Evolutionary conservation across 116 monocot species (phyloP).

Genomic region (Cymodocea nodosa): DNA sequence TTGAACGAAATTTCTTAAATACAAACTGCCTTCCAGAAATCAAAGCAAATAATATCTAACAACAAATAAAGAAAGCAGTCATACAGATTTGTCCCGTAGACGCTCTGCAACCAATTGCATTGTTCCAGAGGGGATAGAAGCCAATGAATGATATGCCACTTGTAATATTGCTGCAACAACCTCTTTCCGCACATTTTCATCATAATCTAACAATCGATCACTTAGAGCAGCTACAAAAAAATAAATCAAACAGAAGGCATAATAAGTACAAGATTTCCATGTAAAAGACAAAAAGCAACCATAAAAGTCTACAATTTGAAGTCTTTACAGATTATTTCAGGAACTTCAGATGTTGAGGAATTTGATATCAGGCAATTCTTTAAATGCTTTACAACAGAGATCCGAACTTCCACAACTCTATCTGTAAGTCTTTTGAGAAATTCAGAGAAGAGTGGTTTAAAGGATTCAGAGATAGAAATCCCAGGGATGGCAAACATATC

Average conservation of each 20-base stretch:
- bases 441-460: slow-evolving; percentile 77
- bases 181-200: slow-evolving; percentile 88
- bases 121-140: slow-evolving; percentile 48
- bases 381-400: slow-evolving; percentile 70
- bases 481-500: slow-evolving; percentile 71
- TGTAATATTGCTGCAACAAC: slow-evolving; percentile 79
- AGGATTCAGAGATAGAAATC: slow-evolving; percentile 48
- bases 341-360: slow-evolving; percentile 61
- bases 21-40: slow-evolving; percentile 3
- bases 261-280: slow-evolving; percentile 6
- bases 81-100: slow-evolving; percentile 94
- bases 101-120: slow-evolving; percentile 64
- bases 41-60: not conserved
- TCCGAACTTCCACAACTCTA: slow-evolving; percentile 68
- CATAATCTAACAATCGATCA: slow-evolving; percentile 83
- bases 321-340: slow-evolving; percentile 24
- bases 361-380: slow-evolving; percentile 73
- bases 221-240: slow-evolving; percentile 58
- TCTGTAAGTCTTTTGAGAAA: slow-evolving; percentile 91
- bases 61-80: slow-evolving; percentile 15
- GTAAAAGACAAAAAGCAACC: not conserved
- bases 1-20: slow-evolving; percentile 8
- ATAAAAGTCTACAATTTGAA: not conserved
- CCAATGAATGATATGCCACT: slow-evolving; percentile 47
- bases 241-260: slow-evolving; percentile 5